These are phyloP conservation scores for Salix dunnii DNA, from an alignment of 345 rosid species.

Conservation along the genomic window DNA sequence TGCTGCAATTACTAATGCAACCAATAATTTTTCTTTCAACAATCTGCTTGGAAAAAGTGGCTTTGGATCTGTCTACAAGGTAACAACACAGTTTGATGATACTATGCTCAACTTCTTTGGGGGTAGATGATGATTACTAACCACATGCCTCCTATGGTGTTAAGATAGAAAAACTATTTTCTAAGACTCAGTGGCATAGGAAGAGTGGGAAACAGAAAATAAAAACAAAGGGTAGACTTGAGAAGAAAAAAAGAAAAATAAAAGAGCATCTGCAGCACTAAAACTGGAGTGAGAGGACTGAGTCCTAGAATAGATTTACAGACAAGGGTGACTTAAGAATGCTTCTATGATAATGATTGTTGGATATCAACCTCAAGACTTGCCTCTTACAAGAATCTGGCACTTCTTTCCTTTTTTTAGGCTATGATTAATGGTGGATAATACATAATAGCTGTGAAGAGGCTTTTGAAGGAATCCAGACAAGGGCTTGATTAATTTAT, in stretches of 20 bases:
- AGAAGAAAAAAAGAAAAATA: background rate
- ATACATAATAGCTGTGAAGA: constrained; percentile 50
- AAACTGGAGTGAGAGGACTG: no score
- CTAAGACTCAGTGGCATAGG: background rate
- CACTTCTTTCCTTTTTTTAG: constrained; percentile 4
- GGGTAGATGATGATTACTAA: background rate
- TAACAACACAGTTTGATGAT: background rate
- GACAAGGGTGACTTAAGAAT: background rate
- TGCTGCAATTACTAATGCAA: background rate
- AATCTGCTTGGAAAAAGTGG: background rate
- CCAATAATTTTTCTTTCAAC: background rate
- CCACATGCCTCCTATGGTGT: background rate
- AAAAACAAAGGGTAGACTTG: background rate
- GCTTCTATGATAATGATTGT: background rate
- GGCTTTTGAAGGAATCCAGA: constrained; percentile 37
- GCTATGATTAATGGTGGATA: constrained; percentile 35
- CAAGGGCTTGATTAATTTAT: constrained; percentile 46
- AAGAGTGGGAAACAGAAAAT: background rate
- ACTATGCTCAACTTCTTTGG: background rate
- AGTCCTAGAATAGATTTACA: no score
- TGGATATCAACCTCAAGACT: background rate
- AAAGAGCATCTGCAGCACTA: no score
- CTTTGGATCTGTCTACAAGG: constrained; percentile 7
- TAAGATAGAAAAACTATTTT: background rate
- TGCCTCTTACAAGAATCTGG: background rate